Evolutionary conservation across 257 asterid species (phyloP).

Genomic region (Gentiana straminea): DNA sequence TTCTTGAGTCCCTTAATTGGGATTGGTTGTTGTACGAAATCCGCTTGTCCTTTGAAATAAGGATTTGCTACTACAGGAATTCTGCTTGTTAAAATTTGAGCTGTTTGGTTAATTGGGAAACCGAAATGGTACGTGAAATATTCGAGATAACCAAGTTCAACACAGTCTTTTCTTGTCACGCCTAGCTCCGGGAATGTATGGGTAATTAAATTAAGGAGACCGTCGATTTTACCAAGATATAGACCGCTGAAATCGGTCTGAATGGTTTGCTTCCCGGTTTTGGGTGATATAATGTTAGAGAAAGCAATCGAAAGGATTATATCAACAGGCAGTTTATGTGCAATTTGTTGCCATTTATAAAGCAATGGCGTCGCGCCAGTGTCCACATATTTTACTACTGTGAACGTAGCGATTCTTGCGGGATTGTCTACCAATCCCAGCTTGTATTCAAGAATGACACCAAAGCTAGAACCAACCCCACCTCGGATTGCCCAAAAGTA

Average conservation of each 20-base stretch:
- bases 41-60: not conserved
- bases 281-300: not conserved
- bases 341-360: conserved; percentile 1
- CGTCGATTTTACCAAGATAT: not conserved
- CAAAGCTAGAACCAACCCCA: not conserved
- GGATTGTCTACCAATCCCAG: not conserved
- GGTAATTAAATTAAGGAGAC: not conserved
- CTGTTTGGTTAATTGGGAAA: not conserved
- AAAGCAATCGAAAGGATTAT: not conserved
- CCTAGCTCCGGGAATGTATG: conserved; percentile 1
- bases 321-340: not conserved
- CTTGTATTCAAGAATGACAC: not conserved
- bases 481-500: conserved; percentile 2
- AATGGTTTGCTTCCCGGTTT: not conserved
- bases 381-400: not conserved
- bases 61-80: not conserved
- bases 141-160: not conserved
- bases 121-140: not conserved
- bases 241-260: not conserved
- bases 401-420: not conserved
- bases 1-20: not conserved
- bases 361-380: not conserved
- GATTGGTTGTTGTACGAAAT: not conserved
- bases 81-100: not conserved
- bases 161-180: not conserved